phyloP scores from a whole-genome alignment of 768 basidiomycete species.

The Lentinus brumalis region DNA sequence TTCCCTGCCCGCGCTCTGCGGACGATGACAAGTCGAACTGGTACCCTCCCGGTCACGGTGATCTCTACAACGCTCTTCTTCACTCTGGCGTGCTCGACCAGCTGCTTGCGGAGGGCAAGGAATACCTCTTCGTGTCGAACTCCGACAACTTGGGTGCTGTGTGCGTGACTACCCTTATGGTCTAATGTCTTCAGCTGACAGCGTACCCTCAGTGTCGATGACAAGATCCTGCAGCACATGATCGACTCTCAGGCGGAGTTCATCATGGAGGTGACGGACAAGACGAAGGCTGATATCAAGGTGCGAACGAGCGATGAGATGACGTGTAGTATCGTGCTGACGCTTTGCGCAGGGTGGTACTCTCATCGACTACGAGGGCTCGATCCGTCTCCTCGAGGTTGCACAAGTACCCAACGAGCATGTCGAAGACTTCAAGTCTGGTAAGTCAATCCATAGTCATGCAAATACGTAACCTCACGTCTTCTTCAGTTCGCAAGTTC shows the following conservation, averaged over 20 bases:
- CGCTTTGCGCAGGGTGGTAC: conserved; percentile 66
- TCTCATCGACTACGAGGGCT: conserved; percentile 88
- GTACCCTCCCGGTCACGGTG: conserved; percentile 98
- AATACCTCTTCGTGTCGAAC: conserved; percentile 97
- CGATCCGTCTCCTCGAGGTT: conserved; percentile 87
- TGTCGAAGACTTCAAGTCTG: conserved; percentile 89
- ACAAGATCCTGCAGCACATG: conserved; percentile 84
- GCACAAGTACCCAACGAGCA: conserved; percentile 94
- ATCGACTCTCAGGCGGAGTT: conserved; percentile 80
- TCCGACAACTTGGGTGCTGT: conserved; percentile 95
- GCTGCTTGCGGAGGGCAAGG: conserved; percentile 87
- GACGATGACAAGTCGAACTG: conserved; percentile 88
- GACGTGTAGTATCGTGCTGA: neutral
- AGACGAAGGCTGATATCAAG: conserved; percentile 86
- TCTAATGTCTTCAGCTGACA: conserved; percentile 90
- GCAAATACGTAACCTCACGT: conserved; percentile 42
- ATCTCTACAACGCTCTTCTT: conserved; percentile 89
- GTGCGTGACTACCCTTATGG: conserved; percentile 79
- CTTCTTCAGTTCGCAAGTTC: conserved; percentile 80
- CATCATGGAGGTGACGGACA: conserved; percentile 95
- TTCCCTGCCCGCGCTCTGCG: conserved; percentile 78
- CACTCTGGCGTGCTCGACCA: conserved; percentile 92
- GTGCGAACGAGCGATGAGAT: conserved; percentile 22
- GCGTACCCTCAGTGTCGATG: conserved; percentile 59
- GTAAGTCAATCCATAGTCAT: conserved; percentile 57